These are phyloP conservation scores for Lumnitzera racemosa DNA, from an alignment of 345 rosid genomes.

Conservation along the genomic window DNA sequence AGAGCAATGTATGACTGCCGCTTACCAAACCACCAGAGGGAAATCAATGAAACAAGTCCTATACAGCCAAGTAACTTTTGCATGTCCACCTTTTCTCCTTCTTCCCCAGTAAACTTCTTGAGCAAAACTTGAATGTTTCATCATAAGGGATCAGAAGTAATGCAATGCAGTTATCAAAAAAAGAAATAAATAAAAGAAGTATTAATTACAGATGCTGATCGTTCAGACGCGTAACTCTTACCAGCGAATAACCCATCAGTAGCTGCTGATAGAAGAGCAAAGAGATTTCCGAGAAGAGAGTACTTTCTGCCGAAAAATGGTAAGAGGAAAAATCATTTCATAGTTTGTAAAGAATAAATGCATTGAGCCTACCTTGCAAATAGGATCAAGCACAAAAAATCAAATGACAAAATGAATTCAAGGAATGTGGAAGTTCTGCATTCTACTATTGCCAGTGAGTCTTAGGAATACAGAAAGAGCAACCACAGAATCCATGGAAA, in stretches of 20 bases:
- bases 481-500: not conserved
- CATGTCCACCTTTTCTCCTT: constrained; percentile 36
- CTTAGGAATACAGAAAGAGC: too few species aligned
- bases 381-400: too few species aligned
- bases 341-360: too few species aligned
- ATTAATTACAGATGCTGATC: not conserved
- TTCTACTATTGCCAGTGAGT: too few species aligned
- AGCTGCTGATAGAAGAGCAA: constrained; percentile 34
- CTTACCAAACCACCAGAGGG: constrained; percentile 45
- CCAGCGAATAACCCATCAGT: constrained; percentile 39
- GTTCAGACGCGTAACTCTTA: not conserved
- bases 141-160: not conserved
- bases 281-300: constrained; percentile 33
- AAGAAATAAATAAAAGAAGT: not conserved
- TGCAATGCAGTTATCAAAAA: not conserved
- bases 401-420: too few species aligned
- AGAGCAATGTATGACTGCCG: too few species aligned
- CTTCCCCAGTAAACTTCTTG: constrained; percentile 33
- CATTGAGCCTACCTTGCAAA: too few species aligned
- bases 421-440: too few species aligned
- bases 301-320: constrained; percentile 9
- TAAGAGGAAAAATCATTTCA: too few species aligned
- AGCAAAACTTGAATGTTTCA: constrained; percentile 26
- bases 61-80: constrained; percentile 38
- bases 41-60: constrained; percentile 28